Evolutionary conservation across 495 filamentous ascomycete species (phyloP).

Genomic region (Lasiosphaeris hirsuta): DNA sequence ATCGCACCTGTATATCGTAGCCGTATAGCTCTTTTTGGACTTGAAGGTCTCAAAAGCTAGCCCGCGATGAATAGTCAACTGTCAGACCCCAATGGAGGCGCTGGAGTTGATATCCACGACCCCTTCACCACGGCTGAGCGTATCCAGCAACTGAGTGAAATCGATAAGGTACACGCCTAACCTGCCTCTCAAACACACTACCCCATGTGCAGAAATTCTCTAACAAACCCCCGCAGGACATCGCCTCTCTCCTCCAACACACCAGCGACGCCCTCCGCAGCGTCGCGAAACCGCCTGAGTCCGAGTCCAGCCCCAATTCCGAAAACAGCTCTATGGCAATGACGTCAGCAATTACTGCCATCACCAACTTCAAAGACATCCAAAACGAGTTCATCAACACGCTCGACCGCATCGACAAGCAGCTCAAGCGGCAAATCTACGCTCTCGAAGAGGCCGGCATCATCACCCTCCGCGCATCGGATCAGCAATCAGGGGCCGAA

Average conservation of each 20-base stretch:
- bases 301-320: conserved; percentile 28
- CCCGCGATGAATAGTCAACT: conserved; percentile 1
- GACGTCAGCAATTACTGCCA: conserved; percentile 42
- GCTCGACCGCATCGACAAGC: conserved; percentile 65
- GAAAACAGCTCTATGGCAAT: background rate
- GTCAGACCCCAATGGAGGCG: background rate
- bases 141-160: conserved; percentile 71
- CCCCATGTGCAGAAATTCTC: no score
- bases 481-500: background rate
- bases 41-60: background rate
- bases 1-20: no score
- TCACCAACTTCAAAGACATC: conserved; percentile 59
- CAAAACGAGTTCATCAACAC: conserved; percentile 62
- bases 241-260: conserved; percentile 58
- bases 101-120: conserved; percentile 25
- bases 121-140: conserved; percentile 64
- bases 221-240: conserved; percentile 32
- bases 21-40: no score
- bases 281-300: conserved; percentile 51
- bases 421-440: conserved; percentile 72
- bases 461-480: conserved; percentile 45
- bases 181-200: background rate
- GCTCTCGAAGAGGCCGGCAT: conserved; percentile 76
- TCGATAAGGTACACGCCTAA: conserved; percentile 59
- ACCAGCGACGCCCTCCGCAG: conserved; percentile 67